Evolutionary conservation across 768 basidiomycete genomes (phyloP).

Genomic region (Collybia sp.): DNA sequence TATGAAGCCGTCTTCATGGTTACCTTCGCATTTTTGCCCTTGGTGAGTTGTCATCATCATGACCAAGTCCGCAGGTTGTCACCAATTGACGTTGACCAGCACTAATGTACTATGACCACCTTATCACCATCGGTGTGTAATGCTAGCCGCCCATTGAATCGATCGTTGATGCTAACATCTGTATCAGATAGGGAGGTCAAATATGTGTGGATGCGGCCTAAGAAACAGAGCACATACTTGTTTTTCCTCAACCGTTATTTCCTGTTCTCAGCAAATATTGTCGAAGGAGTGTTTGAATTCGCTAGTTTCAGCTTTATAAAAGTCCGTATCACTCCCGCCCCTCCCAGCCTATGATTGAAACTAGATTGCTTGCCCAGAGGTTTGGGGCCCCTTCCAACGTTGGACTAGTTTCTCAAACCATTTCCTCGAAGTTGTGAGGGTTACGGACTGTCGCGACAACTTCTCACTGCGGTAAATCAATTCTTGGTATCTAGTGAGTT

Average conservation of each 20-base stretch:
- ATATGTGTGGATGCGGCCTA: slow-evolving; percentile 39
- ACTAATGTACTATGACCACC: no score
- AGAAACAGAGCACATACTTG: slow-evolving; percentile 31
- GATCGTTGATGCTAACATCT: no score
- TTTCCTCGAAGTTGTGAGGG: slow-evolving; percentile 29
- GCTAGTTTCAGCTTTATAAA: slow-evolving; percentile 14
- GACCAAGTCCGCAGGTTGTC: no score
- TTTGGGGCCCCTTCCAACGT: slow-evolving; percentile 3
- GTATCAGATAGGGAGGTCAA: slow-evolving; percentile 32
- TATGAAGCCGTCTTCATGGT: no score
- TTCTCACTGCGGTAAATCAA: slow-evolving; percentile 37
- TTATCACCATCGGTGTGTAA: no score
- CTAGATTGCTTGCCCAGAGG: slow-evolving; percentile 5
- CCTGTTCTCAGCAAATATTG: slow-evolving; percentile 33
- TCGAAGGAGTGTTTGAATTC: slow-evolving; percentile 23
- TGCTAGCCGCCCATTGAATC: no score
- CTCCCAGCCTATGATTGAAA: not conserved
- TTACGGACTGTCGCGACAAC: slow-evolving; percentile 34
- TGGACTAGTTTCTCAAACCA: not conserved
- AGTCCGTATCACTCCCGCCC: slow-evolving; percentile 10
- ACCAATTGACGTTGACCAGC: no score
- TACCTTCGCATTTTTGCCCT: no score
- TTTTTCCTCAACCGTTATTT: slow-evolving; percentile 50
- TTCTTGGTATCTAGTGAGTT: slow-evolving; percentile 40
- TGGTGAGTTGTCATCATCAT: no score